Evolutionary conservation across 495 filamentous ascomycete species (phyloP).

Genomic region (Penicillium soppii): DNA sequence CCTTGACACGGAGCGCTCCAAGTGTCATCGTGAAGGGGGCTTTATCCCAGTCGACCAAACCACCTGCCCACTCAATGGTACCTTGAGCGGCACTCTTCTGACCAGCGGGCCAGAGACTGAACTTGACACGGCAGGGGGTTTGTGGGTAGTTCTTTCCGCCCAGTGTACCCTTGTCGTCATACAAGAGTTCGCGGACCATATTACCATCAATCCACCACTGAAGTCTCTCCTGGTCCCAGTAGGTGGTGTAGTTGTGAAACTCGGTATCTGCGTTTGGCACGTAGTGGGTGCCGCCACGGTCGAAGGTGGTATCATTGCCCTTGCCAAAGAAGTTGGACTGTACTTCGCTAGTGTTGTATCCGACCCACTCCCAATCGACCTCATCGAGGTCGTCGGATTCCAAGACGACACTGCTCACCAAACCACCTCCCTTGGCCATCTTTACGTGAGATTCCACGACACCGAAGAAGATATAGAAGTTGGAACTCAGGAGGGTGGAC

Average conservation of each 20-base stretch:
- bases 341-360: slow-evolving; percentile 56
- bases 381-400: slow-evolving; percentile 92
- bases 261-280: slow-evolving; percentile 58
- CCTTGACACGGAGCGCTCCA: slow-evolving; percentile 36
- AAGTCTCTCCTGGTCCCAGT: slow-evolving; percentile 76
- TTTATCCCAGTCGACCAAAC: slow-evolving; percentile 62
- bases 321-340: slow-evolving; percentile 96
- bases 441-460: slow-evolving; percentile 70
- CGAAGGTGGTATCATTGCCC: slow-evolving; percentile 69
- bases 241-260: slow-evolving; percentile 87
- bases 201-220: slow-evolving; percentile 79
- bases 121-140: slow-evolving; percentile 78
- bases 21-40: slow-evolving; percentile 74
- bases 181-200: slow-evolving; percentile 64
- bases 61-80: slow-evolving; percentile 43
- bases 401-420: slow-evolving; percentile 82
- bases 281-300: slow-evolving; percentile 66
- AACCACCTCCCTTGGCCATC: slow-evolving; percentile 67
- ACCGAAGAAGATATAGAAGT: slow-evolving; percentile 86
- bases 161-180: slow-evolving; percentile 46
- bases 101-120: slow-evolving; percentile 81
- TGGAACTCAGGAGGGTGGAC: slow-evolving; percentile 68
- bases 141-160: slow-evolving; percentile 77
- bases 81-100: slow-evolving; percentile 56
- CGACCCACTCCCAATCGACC: slow-evolving; percentile 79